A percentile compares a stretch with the other conserved stretches of the same genome.
These are phyloP conservation scores for Leishmania gerbilli DNA, from an alignment of 208 protist species.

Conservation along the genomic window DNA sequence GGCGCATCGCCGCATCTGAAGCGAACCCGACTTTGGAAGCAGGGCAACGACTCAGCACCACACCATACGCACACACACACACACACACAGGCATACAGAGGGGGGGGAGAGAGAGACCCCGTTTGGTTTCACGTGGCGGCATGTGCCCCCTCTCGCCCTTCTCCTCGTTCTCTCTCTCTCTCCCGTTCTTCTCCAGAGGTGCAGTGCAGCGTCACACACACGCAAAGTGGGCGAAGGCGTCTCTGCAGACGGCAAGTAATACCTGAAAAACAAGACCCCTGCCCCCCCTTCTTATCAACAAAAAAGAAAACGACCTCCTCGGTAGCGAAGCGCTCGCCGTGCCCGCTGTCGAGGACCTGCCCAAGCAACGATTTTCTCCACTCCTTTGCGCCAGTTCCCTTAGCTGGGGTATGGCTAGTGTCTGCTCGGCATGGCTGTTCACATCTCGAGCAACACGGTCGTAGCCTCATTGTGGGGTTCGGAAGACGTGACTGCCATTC, in stretches of 20 bases:
- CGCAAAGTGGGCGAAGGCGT: too few relatives aligned
- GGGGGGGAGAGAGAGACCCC: background rate
- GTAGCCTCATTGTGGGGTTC: slow-evolving; percentile 20
- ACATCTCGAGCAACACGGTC: slow-evolving; percentile 17
- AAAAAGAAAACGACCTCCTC: background rate
- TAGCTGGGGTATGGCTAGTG: background rate
- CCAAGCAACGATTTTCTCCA: background rate
- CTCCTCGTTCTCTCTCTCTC: background rate
- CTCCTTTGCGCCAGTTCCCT: background rate
- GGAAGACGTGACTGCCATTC: slow-evolving; percentile 1
- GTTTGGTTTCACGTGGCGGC: background rate
- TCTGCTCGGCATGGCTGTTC: slow-evolving; percentile 20
- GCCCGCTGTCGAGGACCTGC: background rate
- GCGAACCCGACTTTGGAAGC: background rate
- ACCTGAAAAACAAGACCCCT: too few relatives aligned
- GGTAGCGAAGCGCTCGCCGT: background rate
- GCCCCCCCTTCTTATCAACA: background rate
- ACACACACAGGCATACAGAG: background rate
- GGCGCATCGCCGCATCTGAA: background rate
- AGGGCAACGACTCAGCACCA: background rate
- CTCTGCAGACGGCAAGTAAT: too few relatives aligned
- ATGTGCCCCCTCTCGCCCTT: background rate
- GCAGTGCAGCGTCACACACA: background rate
- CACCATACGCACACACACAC: background rate
- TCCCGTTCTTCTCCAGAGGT: background rate